Conservation (phyloP, 768 basidiomycete species). For the Russula compacta region DNA sequence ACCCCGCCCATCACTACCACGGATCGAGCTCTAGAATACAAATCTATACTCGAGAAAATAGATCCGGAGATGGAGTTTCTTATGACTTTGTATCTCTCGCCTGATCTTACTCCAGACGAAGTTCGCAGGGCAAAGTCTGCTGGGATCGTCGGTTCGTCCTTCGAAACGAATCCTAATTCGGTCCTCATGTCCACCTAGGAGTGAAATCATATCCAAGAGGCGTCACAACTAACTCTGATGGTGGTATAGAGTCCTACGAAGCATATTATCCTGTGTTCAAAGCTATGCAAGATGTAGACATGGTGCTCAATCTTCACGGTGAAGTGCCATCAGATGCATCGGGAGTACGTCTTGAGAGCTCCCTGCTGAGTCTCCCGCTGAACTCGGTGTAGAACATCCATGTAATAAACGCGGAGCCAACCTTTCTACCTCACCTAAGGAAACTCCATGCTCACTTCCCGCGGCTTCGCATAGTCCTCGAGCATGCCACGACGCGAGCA, state of each 20-base stretch:
- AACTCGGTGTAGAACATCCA: constrained; percentile 59
- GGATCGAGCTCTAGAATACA: constrained; percentile 74
- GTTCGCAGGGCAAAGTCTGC: constrained; percentile 79
- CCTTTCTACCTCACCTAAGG: constrained; percentile 80
- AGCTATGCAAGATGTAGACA: constrained; percentile 85
- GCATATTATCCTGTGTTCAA: constrained; percentile 88
- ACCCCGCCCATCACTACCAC: constrained; percentile 81
- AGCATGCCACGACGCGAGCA: constrained; percentile 91
- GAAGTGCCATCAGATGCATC: constrained; percentile 85
- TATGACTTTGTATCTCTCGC: constrained; percentile 95
- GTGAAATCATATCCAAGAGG: constrained; percentile 97
- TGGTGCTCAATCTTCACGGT: constrained; percentile 96
- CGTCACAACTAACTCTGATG: constrained; percentile 94
- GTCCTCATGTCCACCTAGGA: constrained; percentile 30
- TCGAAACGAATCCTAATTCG: neutral
- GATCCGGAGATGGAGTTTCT: constrained; percentile 78
- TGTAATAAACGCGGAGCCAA: constrained; percentile 86
- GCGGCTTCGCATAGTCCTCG: constrained; percentile 85
- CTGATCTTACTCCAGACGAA: constrained; percentile 82
- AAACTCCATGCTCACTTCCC: constrained; percentile 81
- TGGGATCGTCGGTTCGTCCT: constrained; percentile 54
- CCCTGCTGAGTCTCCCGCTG: neutral
- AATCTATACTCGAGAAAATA: constrained; percentile 59
- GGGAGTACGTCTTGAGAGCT: constrained; percentile 34
- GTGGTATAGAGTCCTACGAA: constrained; percentile 94